Evolutionary conservation across 2,329 filamentous ascomycete genomes (phyloP).

Genomic region (Beauveria asiatica): DNA sequence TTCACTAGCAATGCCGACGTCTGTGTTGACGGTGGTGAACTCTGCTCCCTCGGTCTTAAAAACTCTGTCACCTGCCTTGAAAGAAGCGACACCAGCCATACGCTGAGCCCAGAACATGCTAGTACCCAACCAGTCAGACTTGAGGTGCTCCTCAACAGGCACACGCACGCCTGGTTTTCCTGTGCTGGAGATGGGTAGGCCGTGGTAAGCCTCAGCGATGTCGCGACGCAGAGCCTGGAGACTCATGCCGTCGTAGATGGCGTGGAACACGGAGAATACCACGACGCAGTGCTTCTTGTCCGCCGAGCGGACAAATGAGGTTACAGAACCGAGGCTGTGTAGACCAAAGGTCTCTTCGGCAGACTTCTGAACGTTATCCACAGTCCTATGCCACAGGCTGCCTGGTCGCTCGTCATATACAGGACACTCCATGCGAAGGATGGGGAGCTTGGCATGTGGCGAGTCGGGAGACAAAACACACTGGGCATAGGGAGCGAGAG

Average conservation of each 20-base stretch:
- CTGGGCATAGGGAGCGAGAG: slow-evolving; percentile 12
- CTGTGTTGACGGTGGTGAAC: not conserved
- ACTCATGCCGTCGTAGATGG: slow-evolving; percentile 17
- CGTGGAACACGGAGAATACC: slow-evolving; percentile 27
- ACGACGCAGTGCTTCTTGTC: slow-evolving; percentile 15
- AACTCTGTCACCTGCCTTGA: not conserved
- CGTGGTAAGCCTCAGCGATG: slow-evolving; percentile 8
- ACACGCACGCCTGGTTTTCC: slow-evolving; percentile 9
- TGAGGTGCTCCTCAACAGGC: slow-evolving; percentile 8
- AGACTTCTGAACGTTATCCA: slow-evolving; percentile 7
- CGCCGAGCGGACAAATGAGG: slow-evolving; percentile 7
- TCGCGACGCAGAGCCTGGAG: slow-evolving; percentile 7
- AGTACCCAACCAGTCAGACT: slow-evolving; percentile 11
- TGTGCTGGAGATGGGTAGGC: slow-evolving; percentile 6
- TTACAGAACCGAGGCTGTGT: slow-evolving; percentile 8
- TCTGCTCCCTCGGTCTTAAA: not conserved
- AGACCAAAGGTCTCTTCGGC: slow-evolving; percentile 10
- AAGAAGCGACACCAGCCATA: slow-evolving; percentile 4
- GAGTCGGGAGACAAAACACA: slow-evolving; percentile 9
- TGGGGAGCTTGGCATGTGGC: slow-evolving; percentile 1
- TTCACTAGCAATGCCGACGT: slow-evolving; percentile 8
- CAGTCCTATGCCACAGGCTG: slow-evolving; percentile 7
- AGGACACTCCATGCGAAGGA: slow-evolving; percentile 3
- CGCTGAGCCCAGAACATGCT: slow-evolving; percentile 11
- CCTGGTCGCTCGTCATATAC: not conserved